Conservation (phyloP, 208 protist species). For the Trypanosoma lewisi region DNA sequence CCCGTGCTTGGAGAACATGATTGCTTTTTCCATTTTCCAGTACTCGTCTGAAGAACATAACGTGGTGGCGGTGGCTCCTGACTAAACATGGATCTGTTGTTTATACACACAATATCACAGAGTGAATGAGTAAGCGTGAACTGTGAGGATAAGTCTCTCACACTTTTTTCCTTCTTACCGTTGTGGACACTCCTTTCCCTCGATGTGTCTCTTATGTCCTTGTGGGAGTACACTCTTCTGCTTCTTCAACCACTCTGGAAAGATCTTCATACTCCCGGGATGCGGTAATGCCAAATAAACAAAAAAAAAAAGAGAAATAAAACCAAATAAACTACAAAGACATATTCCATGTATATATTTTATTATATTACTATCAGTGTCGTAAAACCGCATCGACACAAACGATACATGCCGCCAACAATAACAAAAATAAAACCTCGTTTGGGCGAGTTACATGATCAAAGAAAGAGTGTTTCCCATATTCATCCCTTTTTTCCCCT, state of each 20-base stretch:
- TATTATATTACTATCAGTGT: too few relatives aligned
- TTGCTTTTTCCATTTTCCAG: slow-evolving; percentile 27
- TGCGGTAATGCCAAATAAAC: too few relatives aligned
- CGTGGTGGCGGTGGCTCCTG: slow-evolving; percentile 26
- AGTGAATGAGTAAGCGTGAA: background rate
- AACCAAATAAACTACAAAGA: background rate
- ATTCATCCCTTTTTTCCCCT: too few relatives aligned
- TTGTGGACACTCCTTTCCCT: background rate
- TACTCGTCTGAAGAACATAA: slow-evolving; percentile 26
- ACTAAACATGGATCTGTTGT: background rate
- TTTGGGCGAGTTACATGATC: too few relatives aligned
- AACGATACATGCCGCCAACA: too few relatives aligned
- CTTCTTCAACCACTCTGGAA: background rate
- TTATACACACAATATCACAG: background rate
- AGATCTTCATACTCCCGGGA: too few relatives aligned
- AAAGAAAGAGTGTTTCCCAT: too few relatives aligned
- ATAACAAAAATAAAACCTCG: too few relatives aligned
- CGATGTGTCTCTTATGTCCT: background rate
- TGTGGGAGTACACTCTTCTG: background rate
- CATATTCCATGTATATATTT: too few relatives aligned
- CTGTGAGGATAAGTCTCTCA: too few relatives aligned
- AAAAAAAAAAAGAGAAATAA: background rate
- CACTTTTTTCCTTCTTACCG: too few relatives aligned
- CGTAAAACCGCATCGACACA: too few relatives aligned
- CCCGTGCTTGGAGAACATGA: background rate